Conservation (phyloP, 2,329 filamentous ascomycete genomes). For the Phymatotrichopsis omnivora region DNA sequence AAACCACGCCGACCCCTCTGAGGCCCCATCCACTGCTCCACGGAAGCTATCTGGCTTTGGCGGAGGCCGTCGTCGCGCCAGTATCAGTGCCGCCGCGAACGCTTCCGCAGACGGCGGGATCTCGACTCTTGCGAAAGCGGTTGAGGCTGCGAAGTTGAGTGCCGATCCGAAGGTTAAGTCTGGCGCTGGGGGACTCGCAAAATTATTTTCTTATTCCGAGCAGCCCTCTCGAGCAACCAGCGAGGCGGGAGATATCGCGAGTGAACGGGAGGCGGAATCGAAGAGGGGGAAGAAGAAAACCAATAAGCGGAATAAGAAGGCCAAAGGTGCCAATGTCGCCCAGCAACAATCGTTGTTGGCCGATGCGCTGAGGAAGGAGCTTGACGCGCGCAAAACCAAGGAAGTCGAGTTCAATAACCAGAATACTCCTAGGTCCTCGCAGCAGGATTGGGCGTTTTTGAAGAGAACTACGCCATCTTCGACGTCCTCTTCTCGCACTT, state of each 20-base stretch:
- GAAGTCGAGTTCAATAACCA: background rate
- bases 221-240: constrained; percentile 20
- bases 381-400: constrained; percentile 4
- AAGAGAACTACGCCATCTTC: constrained; percentile 18
- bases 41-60: constrained; percentile 20
- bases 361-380: background rate
- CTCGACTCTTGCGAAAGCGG: constrained; percentile 14
- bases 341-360: constrained; percentile 1
- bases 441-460: constrained; percentile 24
- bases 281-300: constrained; percentile 18
- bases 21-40: background rate
- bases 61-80: constrained; percentile 15
- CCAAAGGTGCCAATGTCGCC: background rate
- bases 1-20: constrained; percentile 4
- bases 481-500: constrained; percentile 15
- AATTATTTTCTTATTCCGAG: constrained; percentile 22
- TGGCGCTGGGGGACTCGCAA: constrained; percentile 19
- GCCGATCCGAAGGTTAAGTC: background rate
- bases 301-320: constrained; percentile 10
- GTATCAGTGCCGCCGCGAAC: constrained; percentile 19
- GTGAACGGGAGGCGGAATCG: background rate
- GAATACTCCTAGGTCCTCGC: background rate
- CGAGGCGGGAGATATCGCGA: constrained; percentile 9
- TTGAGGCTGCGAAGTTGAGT: constrained; percentile 10
- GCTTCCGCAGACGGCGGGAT: constrained; percentile 11